Percentiles rank a stretch among this genome's conserved stretches.
Conservation (phyloP, 2,329 filamentous ascomycete species). For the Graphiopsis chlorocephala region DNA sequence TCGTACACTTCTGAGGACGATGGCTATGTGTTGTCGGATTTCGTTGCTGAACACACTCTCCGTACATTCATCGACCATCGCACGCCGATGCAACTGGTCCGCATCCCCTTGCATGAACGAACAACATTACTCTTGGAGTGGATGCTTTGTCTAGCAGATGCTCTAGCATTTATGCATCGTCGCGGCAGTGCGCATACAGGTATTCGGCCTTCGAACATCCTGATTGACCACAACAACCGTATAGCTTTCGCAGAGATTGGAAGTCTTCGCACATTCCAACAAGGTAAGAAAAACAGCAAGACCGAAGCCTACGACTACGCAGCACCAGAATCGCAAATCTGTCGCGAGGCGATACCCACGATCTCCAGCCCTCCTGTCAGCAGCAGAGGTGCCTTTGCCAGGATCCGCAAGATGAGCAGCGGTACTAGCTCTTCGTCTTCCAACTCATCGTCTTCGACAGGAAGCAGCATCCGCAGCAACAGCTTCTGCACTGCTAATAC, state of each 20-base stretch:
- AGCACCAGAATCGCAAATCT: slow-evolving; percentile 63
- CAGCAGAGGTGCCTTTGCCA: slow-evolving; percentile 29
- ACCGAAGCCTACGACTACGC: slow-evolving; percentile 71
- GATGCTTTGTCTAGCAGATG: slow-evolving; percentile 71
- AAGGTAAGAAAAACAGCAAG: slow-evolving; percentile 56
- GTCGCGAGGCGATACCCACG: slow-evolving; percentile 41
- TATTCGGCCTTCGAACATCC: slow-evolving; percentile 68
- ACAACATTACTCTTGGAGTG: slow-evolving; percentile 65
- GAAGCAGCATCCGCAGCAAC: slow-evolving; percentile 30
- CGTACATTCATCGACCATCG: slow-evolving; percentile 63
- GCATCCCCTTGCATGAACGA: slow-evolving; percentile 58
- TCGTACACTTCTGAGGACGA: slow-evolving; percentile 65
- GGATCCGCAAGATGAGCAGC: slow-evolving; percentile 31
- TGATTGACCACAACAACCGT: slow-evolving; percentile 63
- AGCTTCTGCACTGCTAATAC: slow-evolving; percentile 27
- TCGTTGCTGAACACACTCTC: slow-evolving; percentile 64
- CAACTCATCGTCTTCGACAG: slow-evolving; percentile 27
- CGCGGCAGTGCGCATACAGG: slow-evolving; percentile 63
- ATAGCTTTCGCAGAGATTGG: slow-evolving; percentile 66
- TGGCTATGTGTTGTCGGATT: slow-evolving; percentile 66
- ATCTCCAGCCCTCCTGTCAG: slow-evolving; percentile 30
- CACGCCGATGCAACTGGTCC: slow-evolving; percentile 61
- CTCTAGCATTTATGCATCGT: slow-evolving; percentile 65
- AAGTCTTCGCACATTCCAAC: slow-evolving; percentile 48
- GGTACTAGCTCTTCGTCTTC: slow-evolving; percentile 31